Percentiles rank a stretch among this genome's conserved stretches.
Conservation (phyloP, 768 basidiomycete species). For the Phanerochaete carnosa region DNA sequence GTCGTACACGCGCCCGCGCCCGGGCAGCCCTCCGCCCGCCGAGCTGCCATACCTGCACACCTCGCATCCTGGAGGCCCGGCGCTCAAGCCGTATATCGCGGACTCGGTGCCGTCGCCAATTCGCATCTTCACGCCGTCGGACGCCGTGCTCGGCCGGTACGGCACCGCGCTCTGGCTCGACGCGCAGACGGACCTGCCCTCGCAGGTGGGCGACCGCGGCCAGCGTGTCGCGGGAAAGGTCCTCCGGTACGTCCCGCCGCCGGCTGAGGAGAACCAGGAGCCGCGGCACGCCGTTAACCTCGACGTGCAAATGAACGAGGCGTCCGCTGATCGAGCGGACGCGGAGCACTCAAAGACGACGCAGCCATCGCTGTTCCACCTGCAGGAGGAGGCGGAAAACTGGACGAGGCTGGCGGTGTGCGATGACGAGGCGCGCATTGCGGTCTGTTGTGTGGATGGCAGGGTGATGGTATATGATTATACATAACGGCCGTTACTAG, state of each 20-base stretch:
- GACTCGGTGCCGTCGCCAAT: slow-evolving; percentile 33
- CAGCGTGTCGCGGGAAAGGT: slow-evolving; percentile 56
- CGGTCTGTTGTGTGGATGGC: slow-evolving; percentile 37
- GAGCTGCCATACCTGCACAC: slow-evolving; percentile 14
- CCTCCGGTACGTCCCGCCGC: slow-evolving; percentile 14
- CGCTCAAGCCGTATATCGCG: slow-evolving; percentile 9
- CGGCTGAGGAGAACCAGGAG: background rate
- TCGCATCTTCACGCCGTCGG: slow-evolving; percentile 51
- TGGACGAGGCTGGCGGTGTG: slow-evolving; percentile 45
- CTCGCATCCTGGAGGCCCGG: no score
- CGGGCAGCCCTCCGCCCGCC: background rate
- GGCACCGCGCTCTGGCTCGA: slow-evolving; percentile 71
- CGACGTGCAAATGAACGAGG: background rate
- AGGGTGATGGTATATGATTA: slow-evolving; percentile 51
- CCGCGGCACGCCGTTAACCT: slow-evolving; percentile 7
- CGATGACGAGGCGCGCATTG: slow-evolving; percentile 36
- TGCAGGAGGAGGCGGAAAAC: slow-evolving; percentile 41
- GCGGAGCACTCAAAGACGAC: slow-evolving; percentile 25
- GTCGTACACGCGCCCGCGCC: background rate
- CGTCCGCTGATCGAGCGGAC: no score
- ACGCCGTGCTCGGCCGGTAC: slow-evolving; percentile 51
- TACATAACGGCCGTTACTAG: background rate
- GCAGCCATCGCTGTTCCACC: slow-evolving; percentile 28
- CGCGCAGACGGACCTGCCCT: slow-evolving; percentile 44
- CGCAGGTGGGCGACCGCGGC: slow-evolving; percentile 36